Base-by-base conservation (phyloP, 1,139 yeast genomes). In the Entelexis sorbosivorans region DNA sequence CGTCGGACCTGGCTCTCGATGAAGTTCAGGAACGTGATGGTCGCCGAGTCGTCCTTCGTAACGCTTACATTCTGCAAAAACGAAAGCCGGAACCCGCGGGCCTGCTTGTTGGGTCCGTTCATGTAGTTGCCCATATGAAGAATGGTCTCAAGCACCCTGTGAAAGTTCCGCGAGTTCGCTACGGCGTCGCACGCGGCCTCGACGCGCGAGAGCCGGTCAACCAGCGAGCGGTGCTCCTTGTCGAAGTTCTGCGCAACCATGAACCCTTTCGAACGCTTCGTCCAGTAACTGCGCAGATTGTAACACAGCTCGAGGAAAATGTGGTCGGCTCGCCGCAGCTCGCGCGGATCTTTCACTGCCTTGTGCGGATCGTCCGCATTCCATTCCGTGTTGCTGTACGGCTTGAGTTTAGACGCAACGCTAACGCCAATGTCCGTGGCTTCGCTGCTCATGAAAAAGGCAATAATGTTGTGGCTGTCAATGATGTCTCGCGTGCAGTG, bases 71-170 rank as follows among this genome's bases (percentile, higher is more conserved):
- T 73, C 59, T 82, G 93, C 52, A 91, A 71, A 1, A 96, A 84
- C 33, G 86, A 84, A 42, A 91, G 70, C 60, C 79, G 81, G 69
- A 91, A 88, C 1, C 97, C 98, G 51, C 75, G 68, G 0, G 95
- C 96, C 59, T 81, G 82, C 61, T 84, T 88, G 8, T 83, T 71
- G 32, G 73, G 69, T 62, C 86, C 95, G 65, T 91, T 91, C 97
- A 91, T 91, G 63, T 81, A 88, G 63, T 91, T 91, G 22, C 97
- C 98, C 54, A 91, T 81, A 19, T 83, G 82, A 58, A 88, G 74
- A 50, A 91, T 85, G 40, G 91, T 76, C 46, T 82, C 82, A 52
- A 91, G 71, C 10, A 89, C 76, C 53, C 77, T 75, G 57, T 78
- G 76, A 60, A 91, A 74, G 44, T 78, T 75, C n/a, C 73, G 73